Percentiles rank a stretch among this genome's conserved stretches.
phyloP scores from a whole-genome alignment of 2,329 filamentous ascomycete genomes.

The Cephalotrichum gorgonifer region DNA sequence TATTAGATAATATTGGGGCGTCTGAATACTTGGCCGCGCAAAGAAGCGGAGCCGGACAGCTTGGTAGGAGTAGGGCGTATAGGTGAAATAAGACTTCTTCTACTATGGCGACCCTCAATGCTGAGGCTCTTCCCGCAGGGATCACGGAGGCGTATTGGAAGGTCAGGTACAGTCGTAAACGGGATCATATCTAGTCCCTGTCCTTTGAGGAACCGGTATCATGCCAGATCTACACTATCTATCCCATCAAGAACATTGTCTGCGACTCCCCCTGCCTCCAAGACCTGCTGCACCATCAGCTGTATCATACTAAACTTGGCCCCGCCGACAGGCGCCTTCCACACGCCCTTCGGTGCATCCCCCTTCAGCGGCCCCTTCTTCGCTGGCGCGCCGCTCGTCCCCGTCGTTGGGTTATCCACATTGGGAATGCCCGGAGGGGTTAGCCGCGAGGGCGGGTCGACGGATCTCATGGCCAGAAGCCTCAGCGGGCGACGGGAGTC shows the following conservation, averaged over 20 bases:
- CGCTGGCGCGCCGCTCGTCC: constrained; percentile 21
- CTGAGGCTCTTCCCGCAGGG: no score
- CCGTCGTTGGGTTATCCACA: constrained; percentile 46
- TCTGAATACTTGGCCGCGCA: neutral
- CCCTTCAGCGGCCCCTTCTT: constrained; percentile 31
- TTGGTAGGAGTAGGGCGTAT: neutral
- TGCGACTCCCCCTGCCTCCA: constrained; percentile 70
- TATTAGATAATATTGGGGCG: neutral
- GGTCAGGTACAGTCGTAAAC: neutral
- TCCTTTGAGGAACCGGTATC: neutral
- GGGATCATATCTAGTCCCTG: neutral
- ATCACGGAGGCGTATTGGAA: no score
- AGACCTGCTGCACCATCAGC: constrained; percentile 64
- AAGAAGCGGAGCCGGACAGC: neutral
- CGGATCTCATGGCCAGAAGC: constrained; percentile 58
- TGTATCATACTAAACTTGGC: constrained; percentile 65
- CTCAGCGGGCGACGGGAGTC: constrained; percentile 38
- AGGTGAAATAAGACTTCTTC: neutral
- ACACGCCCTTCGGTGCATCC: constrained; percentile 52
- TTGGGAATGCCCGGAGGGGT: constrained; percentile 63
- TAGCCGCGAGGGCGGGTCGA: constrained; percentile 64
- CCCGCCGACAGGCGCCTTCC: constrained; percentile 77
- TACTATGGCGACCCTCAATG: no score
- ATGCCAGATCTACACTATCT: constrained; percentile 62
- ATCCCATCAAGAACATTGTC: constrained; percentile 79